These are phyloP conservation scores for Myriosclerotinia duriaeana DNA, from an alignment of 2,329 filamentous ascomycete species.

Conservation along the genomic window DNA sequence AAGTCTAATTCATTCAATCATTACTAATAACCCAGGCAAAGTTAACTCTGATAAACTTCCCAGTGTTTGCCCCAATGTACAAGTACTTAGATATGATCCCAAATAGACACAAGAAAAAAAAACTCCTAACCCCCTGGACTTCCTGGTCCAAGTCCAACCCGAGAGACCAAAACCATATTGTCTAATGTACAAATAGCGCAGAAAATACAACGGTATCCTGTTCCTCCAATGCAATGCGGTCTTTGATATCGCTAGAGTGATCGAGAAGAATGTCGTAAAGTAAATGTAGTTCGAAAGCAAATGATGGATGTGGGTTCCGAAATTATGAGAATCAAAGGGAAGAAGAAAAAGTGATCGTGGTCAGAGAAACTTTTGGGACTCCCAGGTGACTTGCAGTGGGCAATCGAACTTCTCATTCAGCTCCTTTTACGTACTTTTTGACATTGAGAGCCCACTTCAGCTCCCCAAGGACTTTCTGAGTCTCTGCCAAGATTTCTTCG, in stretches of 20 bases:
- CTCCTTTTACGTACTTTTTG: conserved; percentile 59
- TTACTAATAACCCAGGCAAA: conserved; percentile 17
- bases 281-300: background rate
- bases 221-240: conserved; percentile 24
- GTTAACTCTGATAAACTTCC: conserved; percentile 16
- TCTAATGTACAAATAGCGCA: conserved; percentile 22
- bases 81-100: conserved; percentile 11
- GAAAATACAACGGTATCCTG: conserved; percentile 24
- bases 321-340: background rate
- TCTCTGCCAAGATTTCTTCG: conserved; percentile 56
- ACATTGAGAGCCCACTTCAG: conserved; percentile 72
- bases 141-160: conserved; percentile 15
- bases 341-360: background rate
- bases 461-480: conserved; percentile 62
- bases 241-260: conserved; percentile 8
- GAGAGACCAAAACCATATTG: conserved; percentile 20
- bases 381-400: background rate
- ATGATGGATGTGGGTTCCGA: background rate
- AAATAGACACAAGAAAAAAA: conserved; percentile 14
- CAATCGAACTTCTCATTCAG: conserved; percentile 45
- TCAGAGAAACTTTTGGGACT: background rate
- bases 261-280: conserved; percentile 11
- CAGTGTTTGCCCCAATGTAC: conserved; percentile 20
- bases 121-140: conserved; percentile 19
- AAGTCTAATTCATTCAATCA: conserved; percentile 22